These are phyloP conservation scores for Picochlorum costavermella DNA, from an alignment of 139 green algal species.

Conservation along the genomic window DNA sequence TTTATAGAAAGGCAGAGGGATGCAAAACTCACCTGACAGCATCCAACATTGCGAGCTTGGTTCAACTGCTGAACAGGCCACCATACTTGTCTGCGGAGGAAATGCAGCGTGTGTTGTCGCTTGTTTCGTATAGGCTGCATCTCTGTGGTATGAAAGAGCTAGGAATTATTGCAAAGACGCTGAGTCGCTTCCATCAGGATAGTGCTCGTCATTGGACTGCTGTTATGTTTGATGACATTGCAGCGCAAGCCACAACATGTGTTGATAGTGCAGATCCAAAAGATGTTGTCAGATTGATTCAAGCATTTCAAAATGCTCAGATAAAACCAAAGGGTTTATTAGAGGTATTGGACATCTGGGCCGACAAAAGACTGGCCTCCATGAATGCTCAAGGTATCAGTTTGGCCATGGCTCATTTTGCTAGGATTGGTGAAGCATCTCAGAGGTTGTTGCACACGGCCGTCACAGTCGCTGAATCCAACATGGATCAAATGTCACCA, in stretches of 20 bases:
- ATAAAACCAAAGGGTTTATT: constrained; percentile 21
- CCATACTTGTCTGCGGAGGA: background rate
- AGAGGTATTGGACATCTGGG: constrained; percentile 20
- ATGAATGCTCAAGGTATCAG: constrained; percentile 14
- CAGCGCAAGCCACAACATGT: constrained; percentile 3
- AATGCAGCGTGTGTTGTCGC: background rate
- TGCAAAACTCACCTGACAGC: too few species aligned
- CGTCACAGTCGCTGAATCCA: constrained; percentile 5
- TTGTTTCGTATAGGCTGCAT: background rate
- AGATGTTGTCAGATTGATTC: constrained; percentile 16
- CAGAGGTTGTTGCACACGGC: constrained; percentile 14
- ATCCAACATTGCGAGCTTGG: too few species aligned
- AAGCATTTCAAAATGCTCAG: constrained; percentile 19
- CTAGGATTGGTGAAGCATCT: constrained; percentile 17
- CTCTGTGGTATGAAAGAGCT: constrained; percentile 16
- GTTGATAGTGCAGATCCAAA: constrained; percentile 18
- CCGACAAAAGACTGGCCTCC: constrained; percentile 11
- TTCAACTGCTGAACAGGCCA: constrained; percentile 3
- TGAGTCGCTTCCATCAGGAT: constrained; percentile 4
- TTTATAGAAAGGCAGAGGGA: too few species aligned
- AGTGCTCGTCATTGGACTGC: background rate
- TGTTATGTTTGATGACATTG: constrained; percentile 10
- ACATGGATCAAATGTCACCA: constrained; percentile 6
- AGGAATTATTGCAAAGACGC: constrained; percentile 11
- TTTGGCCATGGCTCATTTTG: constrained; percentile 25